Conservation (phyloP, 441 rosid genomes). For the Adansonia rubrostipa region DNA sequence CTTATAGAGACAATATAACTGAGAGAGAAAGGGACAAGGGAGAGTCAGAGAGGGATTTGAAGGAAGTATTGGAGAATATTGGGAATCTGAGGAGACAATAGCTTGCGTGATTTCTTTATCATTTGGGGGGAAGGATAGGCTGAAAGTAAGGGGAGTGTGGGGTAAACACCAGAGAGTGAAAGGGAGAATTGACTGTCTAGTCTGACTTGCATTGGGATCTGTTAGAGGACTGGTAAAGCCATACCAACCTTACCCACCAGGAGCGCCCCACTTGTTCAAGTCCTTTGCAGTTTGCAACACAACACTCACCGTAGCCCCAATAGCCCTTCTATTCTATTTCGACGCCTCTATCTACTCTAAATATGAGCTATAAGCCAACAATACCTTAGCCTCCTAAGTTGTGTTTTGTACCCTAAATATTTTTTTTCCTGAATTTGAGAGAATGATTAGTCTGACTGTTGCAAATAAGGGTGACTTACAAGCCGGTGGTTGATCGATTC, state of each 20-base stretch:
- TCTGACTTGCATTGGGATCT: conserved; percentile 41
- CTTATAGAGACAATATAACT: conserved; percentile 4
- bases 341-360: not conserved
- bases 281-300: conserved; percentile 10
- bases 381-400: conserved; percentile 33
- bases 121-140: conserved; percentile 28
- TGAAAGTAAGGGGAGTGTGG: conserved; percentile 26
- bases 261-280: conserved; percentile 31
- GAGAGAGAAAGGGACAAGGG: conserved; percentile 16
- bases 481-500: not conserved
- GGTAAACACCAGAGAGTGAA: conserved; percentile 1
- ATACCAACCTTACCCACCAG: conserved; percentile 39
- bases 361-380: not conserved
- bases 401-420: conserved; percentile 28
- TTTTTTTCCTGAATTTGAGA: conserved; percentile 4
- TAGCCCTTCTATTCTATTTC: not conserved
- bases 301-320: not conserved
- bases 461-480: conserved; percentile 4
- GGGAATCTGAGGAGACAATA: conserved; percentile 36
- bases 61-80: not conserved
- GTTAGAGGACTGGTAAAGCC: conserved; percentile 27
- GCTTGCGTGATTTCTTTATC: conserved; percentile 35
- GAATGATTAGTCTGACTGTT: conserved; percentile 14
- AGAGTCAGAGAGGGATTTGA: conserved; percentile 18
- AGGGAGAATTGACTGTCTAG: conserved; percentile 28